These are phyloP conservation scores for Talaromyces sp. DNA, from an alignment of 2,329 filamentous ascomycete genomes.

Conservation along the genomic window DNA sequence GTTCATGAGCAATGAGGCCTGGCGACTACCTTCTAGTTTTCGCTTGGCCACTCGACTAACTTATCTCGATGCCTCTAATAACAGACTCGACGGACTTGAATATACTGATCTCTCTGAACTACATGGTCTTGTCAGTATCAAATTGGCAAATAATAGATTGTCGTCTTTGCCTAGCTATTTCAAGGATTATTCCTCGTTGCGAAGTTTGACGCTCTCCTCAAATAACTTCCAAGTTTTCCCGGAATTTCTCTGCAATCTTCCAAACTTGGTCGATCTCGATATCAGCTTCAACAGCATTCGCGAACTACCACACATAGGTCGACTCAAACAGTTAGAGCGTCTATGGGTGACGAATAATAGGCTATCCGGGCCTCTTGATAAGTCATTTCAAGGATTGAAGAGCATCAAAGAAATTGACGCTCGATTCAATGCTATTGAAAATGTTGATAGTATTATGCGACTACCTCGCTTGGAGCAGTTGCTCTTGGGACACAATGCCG, in stretches of 20 bases:
- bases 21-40: conserved; percentile 78
- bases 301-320: conserved; percentile 73
- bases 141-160: conserved; percentile 88
- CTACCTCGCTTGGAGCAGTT: conserved; percentile 84
- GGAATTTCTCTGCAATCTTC: conserved; percentile 75
- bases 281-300: conserved; percentile 94
- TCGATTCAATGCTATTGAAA: conserved; percentile 85
- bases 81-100: conserved; percentile 80
- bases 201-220: conserved; percentile 87
- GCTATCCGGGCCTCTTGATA: conserved; percentile 69
- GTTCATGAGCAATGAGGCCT: conserved; percentile 89
- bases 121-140: conserved; percentile 76
- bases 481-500: conserved; percentile 85
- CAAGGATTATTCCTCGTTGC: conserved; percentile 70
- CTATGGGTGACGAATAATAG: conserved; percentile 96
- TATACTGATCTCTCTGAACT: conserved; percentile 76
- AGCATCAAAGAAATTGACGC: conserved; percentile 88
- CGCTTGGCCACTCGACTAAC: conserved; percentile 76
- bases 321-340: conserved; percentile 74
- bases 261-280: conserved; percentile 84
- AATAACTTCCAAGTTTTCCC: conserved; percentile 87
- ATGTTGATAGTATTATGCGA: conserved; percentile 80
- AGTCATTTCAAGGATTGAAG: conserved; percentile 66
- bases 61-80: conserved; percentile 92
- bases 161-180: conserved; percentile 78